These are phyloP conservation scores for Globisporangium nagaii DNA, from an alignment of 352 stramenopile genomes.

Conservation along the genomic window DNA sequence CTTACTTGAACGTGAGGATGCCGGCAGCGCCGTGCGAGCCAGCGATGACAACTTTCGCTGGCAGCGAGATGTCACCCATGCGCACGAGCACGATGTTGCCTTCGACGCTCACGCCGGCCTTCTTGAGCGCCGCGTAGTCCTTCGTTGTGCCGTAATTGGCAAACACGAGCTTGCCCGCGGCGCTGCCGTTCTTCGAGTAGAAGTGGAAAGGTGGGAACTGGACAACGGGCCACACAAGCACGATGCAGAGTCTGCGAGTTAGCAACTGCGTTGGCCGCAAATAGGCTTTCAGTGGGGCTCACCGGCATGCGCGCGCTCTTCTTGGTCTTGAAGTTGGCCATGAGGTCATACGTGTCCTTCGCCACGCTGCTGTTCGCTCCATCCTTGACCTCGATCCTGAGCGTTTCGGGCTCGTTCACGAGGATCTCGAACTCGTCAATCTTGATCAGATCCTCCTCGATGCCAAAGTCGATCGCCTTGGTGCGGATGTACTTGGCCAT, in stretches of 20 bases:
- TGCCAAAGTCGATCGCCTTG: slow-evolving; percentile 65
- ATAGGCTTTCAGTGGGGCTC: no score
- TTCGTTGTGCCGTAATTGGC: slow-evolving; percentile 63
- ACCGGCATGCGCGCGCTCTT: slow-evolving; percentile 27
- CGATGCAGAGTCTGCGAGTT: no score
- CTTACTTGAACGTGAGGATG: slow-evolving; percentile 76
- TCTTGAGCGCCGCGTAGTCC: slow-evolving; percentile 57
- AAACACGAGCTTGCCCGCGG: slow-evolving; percentile 55
- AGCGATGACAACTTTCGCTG: slow-evolving; percentile 68
- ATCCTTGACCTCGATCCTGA: slow-evolving; percentile 38
- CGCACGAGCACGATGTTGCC: slow-evolving; percentile 58
- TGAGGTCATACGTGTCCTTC: slow-evolving; percentile 19
- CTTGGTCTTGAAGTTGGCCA: slow-evolving; percentile 24
- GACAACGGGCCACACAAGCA: neutral
- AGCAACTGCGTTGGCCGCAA: no score
- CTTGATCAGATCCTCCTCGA: slow-evolving; percentile 70
- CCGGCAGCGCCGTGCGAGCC: slow-evolving; percentile 49
- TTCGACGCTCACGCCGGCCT: slow-evolving; percentile 41
- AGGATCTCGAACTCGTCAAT: slow-evolving; percentile 83
- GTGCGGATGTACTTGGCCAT: slow-evolving; percentile 77
- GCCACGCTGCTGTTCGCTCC: neutral
- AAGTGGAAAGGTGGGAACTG: slow-evolving; percentile 67
- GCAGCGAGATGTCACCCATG: slow-evolving; percentile 54
- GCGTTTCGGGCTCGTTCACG: slow-evolving; percentile 58
- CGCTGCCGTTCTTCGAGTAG: slow-evolving; percentile 75